Evolutionary conservation across 345 rosid species (phyloP), one percentile per base, ranked within the genome.

Genomic region (Lepidium sativum): DNA sequence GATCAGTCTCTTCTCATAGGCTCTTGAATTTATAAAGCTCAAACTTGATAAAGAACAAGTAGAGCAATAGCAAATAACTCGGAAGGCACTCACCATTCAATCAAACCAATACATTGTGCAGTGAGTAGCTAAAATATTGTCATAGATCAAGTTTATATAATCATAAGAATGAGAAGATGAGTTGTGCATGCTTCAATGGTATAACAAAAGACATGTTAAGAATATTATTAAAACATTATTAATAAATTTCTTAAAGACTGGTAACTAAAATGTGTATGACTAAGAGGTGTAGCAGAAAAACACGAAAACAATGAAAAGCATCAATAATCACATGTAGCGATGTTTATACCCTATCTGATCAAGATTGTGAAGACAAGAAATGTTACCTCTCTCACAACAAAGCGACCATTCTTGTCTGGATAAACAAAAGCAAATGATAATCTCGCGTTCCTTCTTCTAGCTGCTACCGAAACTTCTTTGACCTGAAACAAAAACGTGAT

Each of bases 401-500:
- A 89, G 66, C 87, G 88, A 9, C 97, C 98, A 23, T 70, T 77
- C 67, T 81, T 84, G 76, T 83, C 90, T 0, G 96, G 95, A 86
- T 86, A 89, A 20, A 90, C 96, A 72, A 92, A 86, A 29, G 97
- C 96, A 75, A 92, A 92, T 4, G 97, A 87, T 47, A 92, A 78
- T 64, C 83, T 84, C n/a, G 92, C 97, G 73, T 83, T 86, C 73
- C 86, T 86, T 81, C 90, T 87, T 75, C 92, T 87, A 65, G 99
- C 97, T 49, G 86, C 95, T 2, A 89, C 85, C 54, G 87, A 86
- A 32, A 92, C 95, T 82, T 92, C 99, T 75, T 86, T 87, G 34
- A 92, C 96, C 99, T 84, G 70, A 16, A 65, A 56, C 15, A 17
- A 42, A 45, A 61, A 54, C 33, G 35, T 21, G 18, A 52, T 40